A percentile compares a stretch with the other conserved stretches of the same genome.
phyloP scores from a whole-genome alignment of 108 stramenopile genomes.

The Pseudonitzschia pungens region DNA sequence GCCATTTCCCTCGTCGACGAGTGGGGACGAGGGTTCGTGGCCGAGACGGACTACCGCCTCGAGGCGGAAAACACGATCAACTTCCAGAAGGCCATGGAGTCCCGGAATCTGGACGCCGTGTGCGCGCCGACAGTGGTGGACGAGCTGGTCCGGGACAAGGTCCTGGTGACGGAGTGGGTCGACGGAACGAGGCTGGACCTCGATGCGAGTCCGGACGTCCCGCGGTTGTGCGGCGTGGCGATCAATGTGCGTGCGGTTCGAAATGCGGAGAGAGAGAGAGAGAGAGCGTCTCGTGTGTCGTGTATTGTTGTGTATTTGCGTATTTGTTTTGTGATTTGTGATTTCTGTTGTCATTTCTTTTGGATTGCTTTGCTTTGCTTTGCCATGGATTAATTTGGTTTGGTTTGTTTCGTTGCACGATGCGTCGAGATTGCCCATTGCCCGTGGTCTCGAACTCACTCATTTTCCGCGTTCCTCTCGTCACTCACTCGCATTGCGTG shows the following conservation, averaged over 20 bases:
- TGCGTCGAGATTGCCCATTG: too few relatives aligned
- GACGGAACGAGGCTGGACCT: slow-evolving; percentile 80
- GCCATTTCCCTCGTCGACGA: slow-evolving; percentile 79
- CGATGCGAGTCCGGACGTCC: slow-evolving; percentile 67
- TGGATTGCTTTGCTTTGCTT: too few relatives aligned
- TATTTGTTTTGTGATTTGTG: too few relatives aligned
- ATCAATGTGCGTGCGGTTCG: slow-evolving; percentile 45
- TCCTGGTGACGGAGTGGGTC: slow-evolving; percentile 92
- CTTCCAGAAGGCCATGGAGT: slow-evolving; percentile 74
- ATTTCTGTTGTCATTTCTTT: too few relatives aligned
- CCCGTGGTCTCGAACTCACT: too few relatives aligned
- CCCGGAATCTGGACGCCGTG: slow-evolving; percentile 71
- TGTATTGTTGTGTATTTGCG: too few relatives aligned
- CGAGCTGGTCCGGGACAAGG: slow-evolving; percentile 62
- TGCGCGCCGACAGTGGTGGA: slow-evolving; percentile 76
- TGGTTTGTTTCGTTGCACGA: too few relatives aligned
- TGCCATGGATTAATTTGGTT: too few relatives aligned
- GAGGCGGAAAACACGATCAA: slow-evolving; percentile 74
- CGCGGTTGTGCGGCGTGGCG: slow-evolving; percentile 79
- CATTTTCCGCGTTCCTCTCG: background rate
- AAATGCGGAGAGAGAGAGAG: too few relatives aligned
- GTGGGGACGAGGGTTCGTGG: slow-evolving; percentile 89
- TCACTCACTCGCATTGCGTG: background rate
- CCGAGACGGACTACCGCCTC: slow-evolving; percentile 87
- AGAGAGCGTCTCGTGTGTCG: too few relatives aligned